These are phyloP conservation scores for Gaultheria prostrata DNA, from an alignment of 148 eudicot species.

Conservation along the genomic window DNA sequence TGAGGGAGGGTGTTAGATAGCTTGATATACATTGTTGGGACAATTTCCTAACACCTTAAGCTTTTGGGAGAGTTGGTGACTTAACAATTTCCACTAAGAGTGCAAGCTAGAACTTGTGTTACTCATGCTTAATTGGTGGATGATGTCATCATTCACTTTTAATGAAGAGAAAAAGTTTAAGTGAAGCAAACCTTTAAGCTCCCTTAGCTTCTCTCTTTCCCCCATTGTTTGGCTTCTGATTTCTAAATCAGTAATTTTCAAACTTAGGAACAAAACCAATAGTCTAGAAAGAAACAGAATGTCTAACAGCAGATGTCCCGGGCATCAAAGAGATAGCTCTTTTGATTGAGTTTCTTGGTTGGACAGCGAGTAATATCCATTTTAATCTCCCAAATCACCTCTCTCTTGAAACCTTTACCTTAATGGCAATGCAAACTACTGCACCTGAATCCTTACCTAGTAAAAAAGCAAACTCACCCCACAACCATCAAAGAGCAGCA, in stretches of 20 bases:
- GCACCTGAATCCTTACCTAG: background rate
- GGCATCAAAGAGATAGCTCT: background rate
- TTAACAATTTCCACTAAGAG: background rate
- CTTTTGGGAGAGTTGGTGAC: too few species aligned
- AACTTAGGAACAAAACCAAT: background rate
- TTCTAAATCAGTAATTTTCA: background rate
- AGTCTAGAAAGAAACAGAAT: background rate
- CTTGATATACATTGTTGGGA: too few species aligned
- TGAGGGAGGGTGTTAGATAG: too few species aligned
- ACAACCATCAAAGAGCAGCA: background rate
- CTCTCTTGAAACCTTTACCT: background rate
- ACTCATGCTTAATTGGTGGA: background rate
- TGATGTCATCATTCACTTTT: background rate
- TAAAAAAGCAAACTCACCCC: background rate
- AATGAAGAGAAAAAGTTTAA: background rate
- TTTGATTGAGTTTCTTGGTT: background rate
- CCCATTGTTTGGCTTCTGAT: background rate
- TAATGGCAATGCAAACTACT: background rate
- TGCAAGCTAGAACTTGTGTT: background rate
- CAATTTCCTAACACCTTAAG: too few species aligned
- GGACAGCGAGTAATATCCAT: background rate
- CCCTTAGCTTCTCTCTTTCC: background rate
- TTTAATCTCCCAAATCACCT: background rate
- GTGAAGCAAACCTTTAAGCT: background rate
- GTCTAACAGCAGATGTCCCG: background rate